phyloP scores from a whole-genome alignment of 805 yeast genomes.

The Metschnikowia santaceciliae region DNA sequence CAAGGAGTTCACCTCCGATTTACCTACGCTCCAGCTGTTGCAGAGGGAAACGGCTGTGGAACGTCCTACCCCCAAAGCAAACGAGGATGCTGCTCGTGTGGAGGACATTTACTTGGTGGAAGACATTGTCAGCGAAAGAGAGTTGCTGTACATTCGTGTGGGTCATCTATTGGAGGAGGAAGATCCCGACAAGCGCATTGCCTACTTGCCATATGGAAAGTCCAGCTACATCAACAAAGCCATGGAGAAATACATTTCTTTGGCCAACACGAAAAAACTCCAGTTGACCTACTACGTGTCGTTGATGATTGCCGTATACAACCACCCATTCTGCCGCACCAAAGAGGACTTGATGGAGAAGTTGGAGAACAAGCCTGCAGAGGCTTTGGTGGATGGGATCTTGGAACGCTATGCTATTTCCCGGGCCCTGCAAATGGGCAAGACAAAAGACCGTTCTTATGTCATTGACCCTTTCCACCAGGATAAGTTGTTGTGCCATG shows the following conservation, averaged over 20 bases:
- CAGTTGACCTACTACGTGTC: constrained; percentile 80
- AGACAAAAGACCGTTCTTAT: constrained; percentile 71
- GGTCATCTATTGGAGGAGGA: constrained; percentile 55
- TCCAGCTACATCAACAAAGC: constrained; percentile 55
- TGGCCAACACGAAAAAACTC: constrained; percentile 50
- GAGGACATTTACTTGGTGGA: constrained; percentile 78
- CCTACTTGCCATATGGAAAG: constrained; percentile 57
- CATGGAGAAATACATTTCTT: constrained; percentile 33
- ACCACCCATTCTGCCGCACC: constrained; percentile 58
- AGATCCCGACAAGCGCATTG: constrained; percentile 45
- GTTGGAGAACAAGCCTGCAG: constrained; percentile 65
- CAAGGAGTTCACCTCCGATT: constrained; percentile 58
- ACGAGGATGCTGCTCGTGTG: constrained; percentile 74
- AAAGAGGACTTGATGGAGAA: constrained; percentile 58
- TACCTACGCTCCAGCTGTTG: constrained; percentile 71
- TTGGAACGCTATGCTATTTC: constrained; percentile 67
- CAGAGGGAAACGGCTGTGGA: constrained; percentile 53
- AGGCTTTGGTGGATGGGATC: constrained; percentile 64
- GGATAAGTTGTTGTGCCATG: constrained; percentile 78
- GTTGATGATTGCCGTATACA: constrained; percentile 73
- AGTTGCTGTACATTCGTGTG: constrained; percentile 61
- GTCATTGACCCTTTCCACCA: constrained; percentile 83
- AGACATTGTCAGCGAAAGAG: constrained; percentile 65
- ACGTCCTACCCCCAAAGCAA: constrained; percentile 79
- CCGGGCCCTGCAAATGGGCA: constrained; percentile 49